Evolutionary conservation across 1,284 basidiomycete species (phyloP).

Genomic region (Papiliotrema fonsecae): DNA sequence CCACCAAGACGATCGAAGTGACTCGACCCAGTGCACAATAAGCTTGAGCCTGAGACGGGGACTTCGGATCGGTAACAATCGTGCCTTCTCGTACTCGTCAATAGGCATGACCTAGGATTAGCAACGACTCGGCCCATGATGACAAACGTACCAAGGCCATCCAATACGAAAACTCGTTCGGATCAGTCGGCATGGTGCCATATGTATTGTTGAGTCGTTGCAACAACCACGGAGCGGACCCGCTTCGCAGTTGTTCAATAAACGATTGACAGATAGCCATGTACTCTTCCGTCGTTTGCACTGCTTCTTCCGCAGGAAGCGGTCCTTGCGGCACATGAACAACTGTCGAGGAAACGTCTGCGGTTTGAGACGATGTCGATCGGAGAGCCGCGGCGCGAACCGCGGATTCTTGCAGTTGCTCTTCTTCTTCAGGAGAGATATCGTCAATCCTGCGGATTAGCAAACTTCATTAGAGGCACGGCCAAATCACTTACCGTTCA

Average conservation of each 20-base stretch:
- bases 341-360: not conserved
- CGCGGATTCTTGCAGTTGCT: conserved; percentile 42
- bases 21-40: conserved; percentile 90
- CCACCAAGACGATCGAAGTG: conserved; percentile 65
- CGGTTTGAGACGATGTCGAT: not conserved
- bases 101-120: conserved; percentile 72
- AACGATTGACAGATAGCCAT: conserved; percentile 73
- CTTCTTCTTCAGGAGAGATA: conserved; percentile 53
- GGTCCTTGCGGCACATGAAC: not conserved
- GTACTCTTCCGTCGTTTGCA: conserved; percentile 61
- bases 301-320: conserved; percentile 20
- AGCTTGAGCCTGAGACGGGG: conserved; percentile 71
- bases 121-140: not conserved
- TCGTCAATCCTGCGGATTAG: conserved; percentile 53
- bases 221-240: conserved; percentile 84
- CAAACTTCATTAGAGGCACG: conserved; percentile 3
- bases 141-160: conserved; percentile 62
- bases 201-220: conserved; percentile 74
- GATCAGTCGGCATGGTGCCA: conserved; percentile 60
- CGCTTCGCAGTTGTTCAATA: conserved; percentile 69
- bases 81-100: conserved; percentile 88
- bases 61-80: conserved; percentile 82
- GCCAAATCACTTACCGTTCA: conserved; percentile 58
- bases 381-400: conserved; percentile 44
- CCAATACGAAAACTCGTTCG: conserved; percentile 77